Conservation (phyloP, 257 asterid genomes). For the Capsicum rhomboideum region DNA sequence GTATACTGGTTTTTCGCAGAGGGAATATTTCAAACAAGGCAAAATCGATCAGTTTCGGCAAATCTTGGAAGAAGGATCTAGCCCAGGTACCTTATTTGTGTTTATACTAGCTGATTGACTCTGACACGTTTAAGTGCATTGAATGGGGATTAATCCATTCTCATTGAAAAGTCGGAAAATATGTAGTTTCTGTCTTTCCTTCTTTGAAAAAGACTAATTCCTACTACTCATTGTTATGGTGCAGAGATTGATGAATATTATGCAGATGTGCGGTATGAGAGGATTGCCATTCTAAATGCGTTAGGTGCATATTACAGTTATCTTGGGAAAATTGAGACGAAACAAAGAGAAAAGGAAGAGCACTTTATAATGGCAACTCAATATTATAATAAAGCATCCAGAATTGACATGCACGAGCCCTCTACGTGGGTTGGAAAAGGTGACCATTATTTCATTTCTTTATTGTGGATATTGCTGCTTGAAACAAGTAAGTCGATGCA, state of each 20-base stretch:
- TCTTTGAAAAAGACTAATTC: background rate
- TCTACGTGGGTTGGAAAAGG: slow-evolving; percentile 99
- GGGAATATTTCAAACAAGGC: slow-evolving; percentile 99
- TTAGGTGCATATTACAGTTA: slow-evolving; percentile 95
- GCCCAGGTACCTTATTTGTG: slow-evolving; percentile 56
- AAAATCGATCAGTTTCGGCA: slow-evolving; percentile 83
- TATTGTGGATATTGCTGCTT: background rate
- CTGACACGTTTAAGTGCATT: background rate
- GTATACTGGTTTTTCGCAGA: slow-evolving; percentile 38
- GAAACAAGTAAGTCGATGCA: background rate
- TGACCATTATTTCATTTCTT: slow-evolving; percentile 14
- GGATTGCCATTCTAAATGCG: slow-evolving; percentile 95
- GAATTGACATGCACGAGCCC: slow-evolving; percentile 98
- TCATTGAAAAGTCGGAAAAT: background rate
- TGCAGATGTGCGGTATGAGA: slow-evolving; percentile 92
- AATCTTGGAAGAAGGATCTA: slow-evolving; percentile 96
- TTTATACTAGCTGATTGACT: background rate
- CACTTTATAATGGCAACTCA: slow-evolving; percentile 86
- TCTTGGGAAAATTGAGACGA: slow-evolving; percentile 83
- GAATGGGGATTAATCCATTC: background rate
- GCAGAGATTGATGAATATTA: slow-evolving; percentile 98
- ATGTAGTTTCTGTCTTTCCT: background rate
- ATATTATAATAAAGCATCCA: slow-evolving; percentile 92
- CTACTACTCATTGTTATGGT: slow-evolving; percentile 12
- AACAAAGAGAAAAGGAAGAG: slow-evolving; percentile 91